Base-by-base conservation (phyloP, 2,329 filamentous ascomycete genomes). In the Nemania diffusa region DNA sequence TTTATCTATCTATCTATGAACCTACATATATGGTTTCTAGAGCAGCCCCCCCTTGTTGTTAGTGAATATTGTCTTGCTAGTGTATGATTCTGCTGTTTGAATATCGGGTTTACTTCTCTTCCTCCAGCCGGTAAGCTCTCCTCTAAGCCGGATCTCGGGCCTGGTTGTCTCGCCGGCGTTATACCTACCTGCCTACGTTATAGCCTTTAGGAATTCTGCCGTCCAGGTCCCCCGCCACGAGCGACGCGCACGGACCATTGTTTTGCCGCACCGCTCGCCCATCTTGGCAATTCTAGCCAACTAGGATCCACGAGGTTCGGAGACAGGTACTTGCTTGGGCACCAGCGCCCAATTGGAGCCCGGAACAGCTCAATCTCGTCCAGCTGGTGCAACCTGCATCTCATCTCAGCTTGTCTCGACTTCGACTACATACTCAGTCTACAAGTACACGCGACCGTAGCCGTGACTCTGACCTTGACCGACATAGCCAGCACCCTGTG, bases 341-440 rank as follows among this genome's bases (percentile, higher is more conserved):
- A 70, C 62, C 68, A 69, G 68, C 61, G 65, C 68, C 68, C 68
- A 70, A 70, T 70, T 70, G 68, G 68, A 66, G 62, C 66, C 65
- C 62, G 60, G 59, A 37, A 55, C 44, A 52, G 62, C 52, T 51
- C 62, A 44, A 63, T 65, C 65, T 64, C 62, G 51, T 52, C 68
- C 62, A 63, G 68, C 65, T 63, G 65, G 68, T 65, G 62, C 68
- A 67, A 68, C 68, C 52, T 68, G 32, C 59, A 70, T 70, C 62
- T 70, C 65, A 70, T 70, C 65, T 68, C 62, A 70, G 65, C 68
- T 65, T 44, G 56, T 53, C 62, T 63, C 65, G 27, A 68, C 56
- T 40, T 68, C 65, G 51, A 59, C 46, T 46, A 34, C n/a, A n/a
- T n/a, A n/a, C 20, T 32, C 44, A n/a, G 37, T 67, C 55, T 60